These are phyloP conservation scores for Turnera subulata DNA, from an alignment of 345 rosid species.

Conservation along the genomic window DNA sequence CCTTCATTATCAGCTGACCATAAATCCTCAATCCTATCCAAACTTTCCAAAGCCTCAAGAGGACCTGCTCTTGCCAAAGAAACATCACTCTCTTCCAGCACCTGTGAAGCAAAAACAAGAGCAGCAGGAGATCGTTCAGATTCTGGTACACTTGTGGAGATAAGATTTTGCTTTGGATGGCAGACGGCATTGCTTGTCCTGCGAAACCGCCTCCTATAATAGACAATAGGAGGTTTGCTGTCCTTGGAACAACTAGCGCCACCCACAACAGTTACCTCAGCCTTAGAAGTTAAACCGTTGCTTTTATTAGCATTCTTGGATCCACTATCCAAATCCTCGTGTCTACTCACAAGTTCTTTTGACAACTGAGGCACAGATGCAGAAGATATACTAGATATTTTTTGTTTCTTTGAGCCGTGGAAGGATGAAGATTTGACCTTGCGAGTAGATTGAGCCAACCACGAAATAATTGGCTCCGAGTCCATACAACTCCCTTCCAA, in stretches of 20 bases:
- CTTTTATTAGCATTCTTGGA: conserved; percentile 24
- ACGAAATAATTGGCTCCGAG: conserved; percentile 86
- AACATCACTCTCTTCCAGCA: conserved; percentile 25
- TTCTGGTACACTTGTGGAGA: conserved; percentile 13
- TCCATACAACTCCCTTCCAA: conserved; percentile 51
- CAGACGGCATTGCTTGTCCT: conserved; percentile 22
- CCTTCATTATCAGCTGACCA: conserved; percentile 38
- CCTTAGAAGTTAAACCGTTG: conserved; percentile 20
- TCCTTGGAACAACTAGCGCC: conserved; percentile 31
- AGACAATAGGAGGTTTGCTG: conserved; percentile 60
- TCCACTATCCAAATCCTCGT: conserved; percentile 26
- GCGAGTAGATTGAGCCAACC: conserved; percentile 68
- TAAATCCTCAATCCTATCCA: neutral
- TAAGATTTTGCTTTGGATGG: conserved; percentile 19
- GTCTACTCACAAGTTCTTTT: conserved; percentile 24
- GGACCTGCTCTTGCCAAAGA: conserved; percentile 26
- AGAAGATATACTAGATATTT: conserved; percentile 27
- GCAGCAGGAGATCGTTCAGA: conserved; percentile 19
- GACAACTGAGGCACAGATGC: conserved; percentile 13
- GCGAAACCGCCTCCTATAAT: conserved; percentile 71
- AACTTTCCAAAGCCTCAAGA: conserved; percentile 22
- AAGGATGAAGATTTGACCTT: conserved; percentile 54
- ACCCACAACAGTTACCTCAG: conserved; percentile 31
- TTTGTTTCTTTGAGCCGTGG: conserved; percentile 48
- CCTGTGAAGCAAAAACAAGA: conserved; percentile 20